Base-by-base conservation (phyloP, 2,329 filamentous ascomycete species). In the Raffaelea ambrosiae region DNA sequence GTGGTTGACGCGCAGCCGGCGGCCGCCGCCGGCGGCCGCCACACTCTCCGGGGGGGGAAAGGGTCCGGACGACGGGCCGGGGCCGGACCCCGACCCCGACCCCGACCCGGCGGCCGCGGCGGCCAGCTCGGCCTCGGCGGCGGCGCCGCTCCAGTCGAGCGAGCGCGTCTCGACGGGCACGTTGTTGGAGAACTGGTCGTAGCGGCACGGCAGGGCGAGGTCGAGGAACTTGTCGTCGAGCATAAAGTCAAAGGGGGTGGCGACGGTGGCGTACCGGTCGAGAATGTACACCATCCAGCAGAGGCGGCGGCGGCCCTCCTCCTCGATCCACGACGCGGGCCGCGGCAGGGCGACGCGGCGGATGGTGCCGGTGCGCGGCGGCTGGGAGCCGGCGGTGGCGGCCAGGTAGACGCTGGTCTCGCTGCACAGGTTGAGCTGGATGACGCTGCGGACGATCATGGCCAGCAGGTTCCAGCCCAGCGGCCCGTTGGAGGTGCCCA, bases 241-340 rank as follows among this genome's bases (percentile, higher is more conserved):
- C 1, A 88, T 86, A 60, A 95, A 95, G 56, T 95, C 88, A 55
- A 95, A 95, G 0, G 89, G 88, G 0, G 90, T 95, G 1, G 88
- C 84, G 48, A 95, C 82, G 0, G 89, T 95, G 1, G 88, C 88
- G 60, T 95, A 95, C 44, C 90, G 77, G 62, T 96, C 90, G 9
- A 96, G 73, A 10, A 95, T 69, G 60, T 95, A 96, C 11, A 95
- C 83, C 81, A 93, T 91, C 90, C 90, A 96, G 63, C 95, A 95
- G 1, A 95, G 70, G 23, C 90, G 74, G 21, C 90, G 77, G 21
- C 89, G 74, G 33, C 86, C 85, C 63, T 96, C 90, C 51, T 95
- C 89, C 60, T 95, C 89, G 48, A 95, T 85, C 65, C 89, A 95
- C 51, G 88, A 86, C 44, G 81, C 81, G 0, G 90, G 78, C 52